phyloP scores from a whole-genome alignment of 345 rosid species.

The Moringa oleifera region DNA sequence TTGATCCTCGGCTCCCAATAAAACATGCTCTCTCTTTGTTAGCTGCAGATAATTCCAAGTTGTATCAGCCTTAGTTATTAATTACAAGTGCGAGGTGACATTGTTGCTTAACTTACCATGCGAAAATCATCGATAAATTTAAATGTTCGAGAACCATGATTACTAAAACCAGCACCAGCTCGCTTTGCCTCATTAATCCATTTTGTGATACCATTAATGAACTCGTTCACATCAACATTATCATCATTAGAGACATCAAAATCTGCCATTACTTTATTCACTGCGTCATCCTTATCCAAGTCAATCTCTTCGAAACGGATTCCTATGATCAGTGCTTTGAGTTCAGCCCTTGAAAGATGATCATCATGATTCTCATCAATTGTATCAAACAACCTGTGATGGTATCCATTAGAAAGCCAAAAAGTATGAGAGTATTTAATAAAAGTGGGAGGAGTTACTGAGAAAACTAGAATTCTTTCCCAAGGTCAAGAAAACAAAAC shows the following conservation, averaged over 20 bases:
- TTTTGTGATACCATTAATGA: constrained; percentile 38
- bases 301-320: constrained; percentile 74
- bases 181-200: constrained; percentile 58
- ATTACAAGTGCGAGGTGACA: not conserved
- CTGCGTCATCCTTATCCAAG: constrained; percentile 64
- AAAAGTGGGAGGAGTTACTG: not conserved
- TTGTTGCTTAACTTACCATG: constrained; percentile 30
- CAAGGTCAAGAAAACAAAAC: constrained; percentile 10
- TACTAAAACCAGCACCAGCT: constrained; percentile 32
- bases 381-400: constrained; percentile 56
- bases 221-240: constrained; percentile 37
- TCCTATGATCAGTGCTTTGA: constrained; percentile 68
- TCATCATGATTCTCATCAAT: constrained; percentile 56
- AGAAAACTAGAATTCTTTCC: not conserved
- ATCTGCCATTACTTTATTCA: constrained; percentile 46
- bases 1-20: constrained; percentile 44
- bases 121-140: constrained; percentile 47
- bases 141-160: constrained; percentile 33
- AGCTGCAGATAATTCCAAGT: constrained; percentile 35
- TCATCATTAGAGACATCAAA: constrained; percentile 54
- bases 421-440: not conserved
- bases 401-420: not conserved
- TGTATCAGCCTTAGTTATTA: not conserved
- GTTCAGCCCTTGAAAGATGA: constrained; percentile 43
- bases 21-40: constrained; percentile 66